Percentiles rank a stretch among this genome's conserved stretches.
Conservation (phyloP, 495 filamentous ascomycete genomes). For the Lasiosphaeria miniovina region DNA sequence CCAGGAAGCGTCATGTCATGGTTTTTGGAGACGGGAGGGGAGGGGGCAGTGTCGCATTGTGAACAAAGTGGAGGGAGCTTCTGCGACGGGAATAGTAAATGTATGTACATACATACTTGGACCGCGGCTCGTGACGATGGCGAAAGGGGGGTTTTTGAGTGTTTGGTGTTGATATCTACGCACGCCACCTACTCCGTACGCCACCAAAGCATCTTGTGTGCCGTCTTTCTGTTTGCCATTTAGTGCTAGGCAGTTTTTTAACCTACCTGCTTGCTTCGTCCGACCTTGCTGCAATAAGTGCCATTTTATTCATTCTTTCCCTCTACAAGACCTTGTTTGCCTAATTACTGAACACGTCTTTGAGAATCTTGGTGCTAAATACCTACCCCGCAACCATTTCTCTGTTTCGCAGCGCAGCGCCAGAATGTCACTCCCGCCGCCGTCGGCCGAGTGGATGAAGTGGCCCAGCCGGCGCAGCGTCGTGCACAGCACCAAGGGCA, state of each 20-base stretch:
- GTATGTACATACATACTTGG: too few relatives aligned
- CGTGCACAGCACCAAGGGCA: constrained; percentile 89
- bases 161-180: too few relatives aligned
- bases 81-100: not conserved
- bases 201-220: too few relatives aligned
- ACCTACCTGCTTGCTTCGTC: too few relatives aligned
- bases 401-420: not conserved
- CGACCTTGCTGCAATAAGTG: too few relatives aligned
- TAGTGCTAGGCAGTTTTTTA: too few relatives aligned
- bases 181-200: too few relatives aligned
- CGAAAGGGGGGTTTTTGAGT: too few relatives aligned
- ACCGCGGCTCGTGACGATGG: too few relatives aligned
- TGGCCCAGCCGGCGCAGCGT: constrained; percentile 86
- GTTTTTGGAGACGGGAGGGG: not conserved
- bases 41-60: not conserved
- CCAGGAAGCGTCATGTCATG: not conserved
- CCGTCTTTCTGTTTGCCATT: too few relatives aligned
- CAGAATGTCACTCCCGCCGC: constrained; percentile 50
- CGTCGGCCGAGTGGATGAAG: constrained; percentile 57
- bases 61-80: not conserved
- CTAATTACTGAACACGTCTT: not conserved
- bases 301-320: too few relatives aligned
- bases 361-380: not conserved
- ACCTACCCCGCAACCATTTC: not conserved
- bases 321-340: too few relatives aligned